Base-by-base conservation (phyloP, 2,329 filamentous ascomycete species). In the Scytalidium sp. region DNA sequence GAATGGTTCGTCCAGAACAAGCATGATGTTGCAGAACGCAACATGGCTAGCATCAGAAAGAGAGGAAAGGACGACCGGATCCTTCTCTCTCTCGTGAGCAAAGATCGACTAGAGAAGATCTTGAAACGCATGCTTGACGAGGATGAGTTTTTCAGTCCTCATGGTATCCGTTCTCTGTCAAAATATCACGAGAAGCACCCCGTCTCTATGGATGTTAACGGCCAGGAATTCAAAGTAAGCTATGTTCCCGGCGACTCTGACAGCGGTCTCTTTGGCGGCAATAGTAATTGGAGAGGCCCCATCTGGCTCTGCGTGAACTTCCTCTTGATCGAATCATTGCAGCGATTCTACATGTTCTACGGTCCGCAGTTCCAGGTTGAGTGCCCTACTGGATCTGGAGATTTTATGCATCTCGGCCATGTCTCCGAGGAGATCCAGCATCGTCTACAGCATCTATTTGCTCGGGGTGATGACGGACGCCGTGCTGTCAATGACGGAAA, bases 281-380 rank as follows among this genome's bases (percentile, higher is more conserved):
- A 97, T 79, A 96, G 91, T 69, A 97, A 97, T 70, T 97, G 93
- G 93, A 84, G 93, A 72, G 93, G 88, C 1, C 93, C 94, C 0
- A 93, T 96, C 60, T 97, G 93, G 93, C 79, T 97, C 44, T 94
- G 90, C 55, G 91, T 96, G 72, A 97, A 97, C 71, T 97, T 96
- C 72, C 73, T 97, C 47, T 80, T 97, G 13, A 87, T 97, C 39
- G 93, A 97, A 68, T 93, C 92, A 6, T 80, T 97, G n/a, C 88
- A 96, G 62, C 81, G 93, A 25, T 97, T 96, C 75, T 95, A 90
- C 74, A 87, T 97, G 71, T 97, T 96, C 75, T 97, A 97, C 64
- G 93, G 93, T 52, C 87, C 88, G 51, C 81, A 84, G 15, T 83
- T 97, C 64, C 82, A 96, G 69, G 87, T 97, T 11, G 93, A 97